Conservation (phyloP, 2,329 filamentous ascomycete species). For the Colletotrichum trifolii region DNA sequence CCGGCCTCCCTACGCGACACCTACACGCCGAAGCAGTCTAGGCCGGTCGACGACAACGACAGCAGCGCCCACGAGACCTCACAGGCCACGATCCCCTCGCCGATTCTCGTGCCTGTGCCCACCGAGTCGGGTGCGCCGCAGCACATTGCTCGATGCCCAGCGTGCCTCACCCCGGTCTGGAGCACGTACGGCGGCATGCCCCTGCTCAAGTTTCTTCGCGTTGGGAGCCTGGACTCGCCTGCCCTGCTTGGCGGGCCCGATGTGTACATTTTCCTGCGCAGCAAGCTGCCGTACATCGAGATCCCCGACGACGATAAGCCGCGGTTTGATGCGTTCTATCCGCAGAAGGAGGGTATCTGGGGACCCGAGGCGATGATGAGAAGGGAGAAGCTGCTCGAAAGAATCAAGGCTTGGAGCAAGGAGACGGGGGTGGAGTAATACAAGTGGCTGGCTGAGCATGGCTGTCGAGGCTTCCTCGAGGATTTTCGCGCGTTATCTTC, state of each 20-base stretch:
- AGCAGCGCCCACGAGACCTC: background rate
- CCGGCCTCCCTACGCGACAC: conserved; percentile 13
- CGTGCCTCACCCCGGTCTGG: conserved; percentile 54
- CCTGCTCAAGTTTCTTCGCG: conserved; percentile 51
- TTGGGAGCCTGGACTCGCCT: conserved; percentile 55
- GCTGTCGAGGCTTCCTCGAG: too few relatives aligned
- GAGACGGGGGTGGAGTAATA: conserved; percentile 11
- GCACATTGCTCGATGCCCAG: conserved; percentile 54
- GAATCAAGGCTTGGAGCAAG: conserved; percentile 28
- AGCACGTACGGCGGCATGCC: conserved; percentile 51
- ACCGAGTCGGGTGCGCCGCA: conserved; percentile 54
- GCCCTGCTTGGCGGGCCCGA: conserved; percentile 53
- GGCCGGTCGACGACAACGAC: conserved; percentile 2
- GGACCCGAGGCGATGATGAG: conserved; percentile 47
- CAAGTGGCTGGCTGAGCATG: too few relatives aligned
- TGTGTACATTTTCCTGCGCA: conserved; percentile 56
- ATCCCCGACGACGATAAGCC: conserved; percentile 50
- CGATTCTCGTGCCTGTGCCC: conserved; percentile 46
- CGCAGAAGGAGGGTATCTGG: conserved; percentile 45
- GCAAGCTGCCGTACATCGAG: conserved; percentile 51
- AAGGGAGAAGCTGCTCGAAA: conserved; percentile 40
- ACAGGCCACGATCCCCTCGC: conserved; percentile 10
- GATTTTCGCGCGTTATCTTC: too few relatives aligned
- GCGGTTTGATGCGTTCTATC: conserved; percentile 51
- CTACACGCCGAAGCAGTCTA: conserved; percentile 21